A percentile compares a stretch with the other conserved stretches of the same genome.
Conservation (phyloP, 768 basidiomycete species). For the Rossbeevera mucosa region DNA sequence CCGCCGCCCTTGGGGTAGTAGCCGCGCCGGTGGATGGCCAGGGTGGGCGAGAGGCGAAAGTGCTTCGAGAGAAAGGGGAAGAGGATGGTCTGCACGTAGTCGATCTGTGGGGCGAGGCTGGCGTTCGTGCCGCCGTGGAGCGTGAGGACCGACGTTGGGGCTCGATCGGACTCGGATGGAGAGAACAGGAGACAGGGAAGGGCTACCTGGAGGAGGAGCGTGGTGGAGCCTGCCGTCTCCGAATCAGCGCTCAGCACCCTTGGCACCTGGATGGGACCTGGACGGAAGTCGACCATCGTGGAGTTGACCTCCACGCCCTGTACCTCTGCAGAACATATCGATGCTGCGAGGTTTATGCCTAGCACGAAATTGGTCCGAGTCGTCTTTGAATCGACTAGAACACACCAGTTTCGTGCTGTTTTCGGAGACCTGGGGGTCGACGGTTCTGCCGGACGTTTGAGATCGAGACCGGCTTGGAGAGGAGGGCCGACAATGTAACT, state of each 20-base stretch:
- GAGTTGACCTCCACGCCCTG: slow-evolving; percentile 55
- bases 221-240: slow-evolving; percentile 65
- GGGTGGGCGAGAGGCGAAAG: slow-evolving; percentile 40
- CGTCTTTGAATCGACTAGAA: not conserved
- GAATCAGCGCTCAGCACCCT: slow-evolving; percentile 44
- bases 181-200: slow-evolving; percentile 66
- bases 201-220: slow-evolving; percentile 66
- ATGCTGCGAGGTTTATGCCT: slow-evolving; percentile 65
- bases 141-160: slow-evolving; percentile 43
- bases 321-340: slow-evolving; percentile 54
- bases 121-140: slow-evolving; percentile 75
- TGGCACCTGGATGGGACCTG: slow-evolving; percentile 40
- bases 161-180: slow-evolving; percentile 4
- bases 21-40: slow-evolving; percentile 55
- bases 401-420: slow-evolving; percentile 67
- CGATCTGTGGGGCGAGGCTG: slow-evolving; percentile 65
- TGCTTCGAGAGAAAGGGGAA: slow-evolving; percentile 63
- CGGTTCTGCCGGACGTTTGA: slow-evolving; percentile 57
- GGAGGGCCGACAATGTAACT: slow-evolving; percentile 59
- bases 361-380: not conserved
- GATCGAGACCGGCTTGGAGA: slow-evolving; percentile 56
- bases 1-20: slow-evolving; percentile 77
- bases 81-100: slow-evolving; percentile 62
- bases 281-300: slow-evolving; percentile 48
- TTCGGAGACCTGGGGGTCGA: slow-evolving; percentile 59